Base-by-base conservation (phyloP, 176 grass and related monocot genomes). In the Ensete glaucum region DNA sequence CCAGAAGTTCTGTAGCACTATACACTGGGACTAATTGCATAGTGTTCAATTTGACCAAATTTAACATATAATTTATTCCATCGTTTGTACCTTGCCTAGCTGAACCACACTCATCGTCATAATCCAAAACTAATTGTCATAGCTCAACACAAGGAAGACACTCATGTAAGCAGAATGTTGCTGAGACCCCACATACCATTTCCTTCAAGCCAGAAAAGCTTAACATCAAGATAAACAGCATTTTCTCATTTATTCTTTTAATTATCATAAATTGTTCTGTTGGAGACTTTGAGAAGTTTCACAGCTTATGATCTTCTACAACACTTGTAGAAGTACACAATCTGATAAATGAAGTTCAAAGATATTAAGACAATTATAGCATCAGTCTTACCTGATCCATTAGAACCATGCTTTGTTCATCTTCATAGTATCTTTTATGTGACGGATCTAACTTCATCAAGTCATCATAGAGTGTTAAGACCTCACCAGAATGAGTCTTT, bases 401-500 rank as follows among this genome's bases (percentile, higher is more conserved):
- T 71, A 87, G 58, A 78, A 91, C 84, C 78, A 98, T 73, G 73
- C 90, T 98, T 67, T 63, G 80, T 74, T 93, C 86, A 74, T 98
- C 94, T 82, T 88, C 86, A 55, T 93, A 98, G 76, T 87, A 91
- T 14, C 67, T 74, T 79, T 85, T 89, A 83, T 98, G 94, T 68
- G 88, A 85, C 58, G 84, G 85, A 83, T 98, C 82, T 71, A 98
- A 63, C 59, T 67, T 54, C 76, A 93, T 91, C 76, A 93, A 89
- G 54, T 87, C 94, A 85, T 76, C 83, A 67, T 87, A 93, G 66
- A 87, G 20, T 65, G 79, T 54, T 48, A 91, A 71, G n/a, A 76
- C 85, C 82, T 93, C 94, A 85, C 93, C 90, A 83, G 84, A 91
- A 50, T 89, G 85, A 20, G 20, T 84, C 69, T 66, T 88, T 88